Conservation (phyloP, 192 early-diverging fungal species). For the Phycomyces nitens region DNA sequence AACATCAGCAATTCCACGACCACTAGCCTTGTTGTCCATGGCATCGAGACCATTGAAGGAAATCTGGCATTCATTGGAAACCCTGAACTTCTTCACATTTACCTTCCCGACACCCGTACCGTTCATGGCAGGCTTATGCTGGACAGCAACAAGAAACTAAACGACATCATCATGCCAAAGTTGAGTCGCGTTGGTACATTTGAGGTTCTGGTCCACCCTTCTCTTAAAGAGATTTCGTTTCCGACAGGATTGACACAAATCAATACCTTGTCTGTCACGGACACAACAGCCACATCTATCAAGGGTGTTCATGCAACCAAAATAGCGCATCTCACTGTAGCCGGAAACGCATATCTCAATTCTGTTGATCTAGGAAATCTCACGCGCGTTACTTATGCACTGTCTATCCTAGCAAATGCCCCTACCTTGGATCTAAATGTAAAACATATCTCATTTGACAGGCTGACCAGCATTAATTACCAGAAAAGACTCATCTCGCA, state of each 20-base stretch:
- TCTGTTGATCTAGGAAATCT: slow-evolving; percentile 15
- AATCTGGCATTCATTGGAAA: no score
- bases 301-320: slow-evolving; percentile 16
- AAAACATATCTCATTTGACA: not conserved
- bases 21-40: no score
- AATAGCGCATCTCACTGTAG: slow-evolving; percentile 15
- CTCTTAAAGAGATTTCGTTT: slow-evolving; percentile 18
- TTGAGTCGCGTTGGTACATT: no score
- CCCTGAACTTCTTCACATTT: no score
- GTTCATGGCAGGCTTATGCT: no score
- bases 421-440: slow-evolving; percentile 22
- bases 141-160: no score
- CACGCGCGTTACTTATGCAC: not conserved
- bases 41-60: no score
- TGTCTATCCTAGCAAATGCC: slow-evolving; percentile 23
- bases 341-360: slow-evolving; percentile 30
- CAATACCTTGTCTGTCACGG: slow-evolving; percentile 24
- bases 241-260: slow-evolving; percentile 29
- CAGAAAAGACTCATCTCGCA: not conserved
- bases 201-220: slow-evolving; percentile 16
- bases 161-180: no score
- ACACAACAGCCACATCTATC: slow-evolving; percentile 21
- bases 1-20: no score
- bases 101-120: no score
- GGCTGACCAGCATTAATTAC: not conserved